phyloP scores from a whole-genome alignment of 176 grass and related monocot genomes.

The Eragrostis curvula region DNA sequence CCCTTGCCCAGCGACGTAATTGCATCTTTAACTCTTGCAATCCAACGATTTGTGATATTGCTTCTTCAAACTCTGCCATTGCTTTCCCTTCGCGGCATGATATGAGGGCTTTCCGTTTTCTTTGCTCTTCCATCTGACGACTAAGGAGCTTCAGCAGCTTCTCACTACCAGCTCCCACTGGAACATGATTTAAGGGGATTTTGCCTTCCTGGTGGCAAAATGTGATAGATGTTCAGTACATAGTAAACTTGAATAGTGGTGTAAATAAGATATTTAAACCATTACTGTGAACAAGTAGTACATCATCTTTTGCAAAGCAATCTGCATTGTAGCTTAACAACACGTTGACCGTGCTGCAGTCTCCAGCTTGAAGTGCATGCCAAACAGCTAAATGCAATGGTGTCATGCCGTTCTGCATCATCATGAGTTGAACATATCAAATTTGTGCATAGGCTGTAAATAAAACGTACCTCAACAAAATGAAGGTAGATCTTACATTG shows the following conservation, averaged over 20 bases:
- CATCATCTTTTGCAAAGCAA: slow-evolving; percentile 92
- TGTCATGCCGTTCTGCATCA: slow-evolving; percentile 97
- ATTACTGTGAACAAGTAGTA: slow-evolving; percentile 56
- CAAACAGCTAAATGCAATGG: slow-evolving; percentile 96
- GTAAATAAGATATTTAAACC: slow-evolving; percentile 40
- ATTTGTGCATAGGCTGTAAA: not conserved
- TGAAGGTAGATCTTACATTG: slow-evolving; percentile 59
- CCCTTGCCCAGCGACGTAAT: slow-evolving; percentile 83
- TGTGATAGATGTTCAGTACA: slow-evolving; percentile 34
- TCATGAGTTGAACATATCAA: slow-evolving; percentile 28
- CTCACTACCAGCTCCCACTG: slow-evolving; percentile 53
- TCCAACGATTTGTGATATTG: slow-evolving; percentile 86
- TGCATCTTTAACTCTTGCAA: slow-evolving; percentile 91
- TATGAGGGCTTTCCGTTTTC: slow-evolving; percentile 69
- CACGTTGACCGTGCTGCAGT: slow-evolving; percentile 66
- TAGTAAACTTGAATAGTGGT: slow-evolving; percentile 27
- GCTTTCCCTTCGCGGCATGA: slow-evolving; percentile 71
- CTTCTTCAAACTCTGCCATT: slow-evolving; percentile 86
- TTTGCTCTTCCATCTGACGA: slow-evolving; percentile 79
- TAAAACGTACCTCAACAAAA: not conserved
- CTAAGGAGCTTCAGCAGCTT: slow-evolving; percentile 66
- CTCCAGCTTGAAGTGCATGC: slow-evolving; percentile 76
- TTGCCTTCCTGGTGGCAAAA: slow-evolving; percentile 72
- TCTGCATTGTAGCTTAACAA: slow-evolving; percentile 80
- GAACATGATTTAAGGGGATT: slow-evolving; percentile 78